Percentiles rank a stretch among this genome's conserved stretches.
These are phyloP conservation scores for Panus rudis DNA, from an alignment of 768 basidiomycete genomes.

Conservation along the genomic window DNA sequence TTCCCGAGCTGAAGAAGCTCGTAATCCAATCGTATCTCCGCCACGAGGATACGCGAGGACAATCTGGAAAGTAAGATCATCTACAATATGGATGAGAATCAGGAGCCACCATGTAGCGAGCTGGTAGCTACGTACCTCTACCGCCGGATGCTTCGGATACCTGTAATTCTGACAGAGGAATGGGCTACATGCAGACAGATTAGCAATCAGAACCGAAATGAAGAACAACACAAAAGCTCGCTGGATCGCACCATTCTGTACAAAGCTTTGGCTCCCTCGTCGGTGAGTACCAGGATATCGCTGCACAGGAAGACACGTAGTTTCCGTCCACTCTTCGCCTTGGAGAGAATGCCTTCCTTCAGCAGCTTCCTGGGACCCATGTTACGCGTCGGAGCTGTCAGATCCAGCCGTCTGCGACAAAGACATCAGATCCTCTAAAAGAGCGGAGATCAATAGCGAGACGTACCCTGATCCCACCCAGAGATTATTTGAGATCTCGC, in stretches of 20 bases:
- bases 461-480: conserved; percentile 84
- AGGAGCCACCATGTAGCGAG: neutral
- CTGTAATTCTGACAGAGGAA: conserved; percentile 60
- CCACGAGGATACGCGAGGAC: conserved; percentile 64
- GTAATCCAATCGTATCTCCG: conserved; percentile 59
- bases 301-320: conserved; percentile 77
- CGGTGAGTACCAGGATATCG: conserved; percentile 84
- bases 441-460: neutral
- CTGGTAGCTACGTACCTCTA: conserved; percentile 34
- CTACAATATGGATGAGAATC: conserved; percentile 27
- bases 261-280: conserved; percentile 57
- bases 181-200: conserved; percentile 59
- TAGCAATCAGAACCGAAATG: too few species aligned
- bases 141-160: conserved; percentile 45
- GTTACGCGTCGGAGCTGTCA: conserved; percentile 83
- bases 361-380: conserved; percentile 77
- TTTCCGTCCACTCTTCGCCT: conserved; percentile 79
- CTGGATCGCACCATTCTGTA: conserved; percentile 69
- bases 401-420: conserved; percentile 58
- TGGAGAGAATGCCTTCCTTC: conserved; percentile 70
- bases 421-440: neutral
- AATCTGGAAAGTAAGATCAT: conserved; percentile 64
- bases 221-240: too few species aligned
- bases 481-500: conserved; percentile 65
- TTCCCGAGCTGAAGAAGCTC: conserved; percentile 51